Base-by-base conservation (phyloP, 1,284 basidiomycete genomes). In the Inonotus hispidus region DNA sequence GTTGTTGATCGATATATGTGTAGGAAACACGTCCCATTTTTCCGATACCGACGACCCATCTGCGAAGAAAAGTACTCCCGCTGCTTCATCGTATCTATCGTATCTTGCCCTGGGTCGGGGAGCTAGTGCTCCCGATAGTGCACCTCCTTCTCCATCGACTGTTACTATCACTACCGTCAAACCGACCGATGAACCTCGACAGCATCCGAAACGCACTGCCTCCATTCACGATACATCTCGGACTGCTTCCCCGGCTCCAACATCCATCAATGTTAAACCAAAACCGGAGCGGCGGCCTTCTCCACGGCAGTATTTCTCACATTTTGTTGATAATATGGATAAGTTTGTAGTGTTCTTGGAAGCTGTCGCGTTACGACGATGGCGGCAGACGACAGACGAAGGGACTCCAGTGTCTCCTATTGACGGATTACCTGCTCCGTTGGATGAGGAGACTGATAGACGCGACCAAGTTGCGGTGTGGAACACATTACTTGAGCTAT, bases 401-500 rank as follows among this genome's bases (percentile, higher is more conserved):
- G 41, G 13, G 16, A 19, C 59, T 11, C 13, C 27, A 16, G 46
- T 39, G 14, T 38, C 63, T 13, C 45, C 62, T 14, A 29, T 61
- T 57, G 58, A 62, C 1, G 64, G 69, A 7, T 69, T 70, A 39
- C 59, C 61, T 57, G 73, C 69, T 63, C 66, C 66, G 45, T 63
- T 62, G 55, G 82, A 85, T 54, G 82, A 82, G 27, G 80, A 81
- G 35, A 72, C 74, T 0, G 89, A 92, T 61, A 74, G 75, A 66
- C 72, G 73, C 14, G 93, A 97, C 70, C 93, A 96, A 71, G 80
- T 83, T 11, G 89, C 93, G 0, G 88, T 98, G 13, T 98, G 96
- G 95, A 98, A 97, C 73, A 98, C 96, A 1, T 77, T 99, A 1
- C 77, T 99, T 57, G 96, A 99, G 74, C 82, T 99, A 16, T 98